Conservation (phyloP, 2,329 filamentous ascomycete genomes). For the Talaromyces sp. region DNA sequence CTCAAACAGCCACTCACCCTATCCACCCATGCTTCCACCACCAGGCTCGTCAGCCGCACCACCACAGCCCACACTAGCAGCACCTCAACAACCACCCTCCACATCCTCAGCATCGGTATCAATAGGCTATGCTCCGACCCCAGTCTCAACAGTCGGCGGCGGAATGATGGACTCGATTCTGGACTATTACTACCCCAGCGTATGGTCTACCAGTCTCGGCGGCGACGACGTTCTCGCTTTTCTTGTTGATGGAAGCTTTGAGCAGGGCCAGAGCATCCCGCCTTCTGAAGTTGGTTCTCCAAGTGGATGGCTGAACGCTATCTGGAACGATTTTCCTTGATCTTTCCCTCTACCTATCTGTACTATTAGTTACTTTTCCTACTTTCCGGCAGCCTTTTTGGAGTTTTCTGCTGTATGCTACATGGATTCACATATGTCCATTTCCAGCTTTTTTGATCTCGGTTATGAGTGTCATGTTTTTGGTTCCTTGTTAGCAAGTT, state of each 20-base stretch:
- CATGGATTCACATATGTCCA: not conserved
- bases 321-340: conserved; percentile 29
- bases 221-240: conserved; percentile 39
- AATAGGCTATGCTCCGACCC: conserved; percentile 1
- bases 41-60: conserved; percentile 22
- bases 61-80: conserved; percentile 29
- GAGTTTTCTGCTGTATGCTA: not conserved
- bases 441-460: not conserved
- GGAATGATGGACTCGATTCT: conserved; percentile 3
- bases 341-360: not conserved
- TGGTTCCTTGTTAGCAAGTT: not conserved
- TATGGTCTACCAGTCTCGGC: conserved; percentile 34
- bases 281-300: conserved; percentile 32
- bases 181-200: conserved; percentile 5
- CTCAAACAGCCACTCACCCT: conserved; percentile 17
- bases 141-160: conserved; percentile 1
- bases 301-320: conserved; percentile 34
- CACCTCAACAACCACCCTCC: conserved; percentile 17
- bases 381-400: not conserved
- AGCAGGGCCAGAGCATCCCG: conserved; percentile 26
- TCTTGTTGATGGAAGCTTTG: conserved; percentile 34
- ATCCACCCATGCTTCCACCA: conserved; percentile 35
- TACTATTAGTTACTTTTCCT: conserved; percentile 5
- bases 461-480: not conserved
- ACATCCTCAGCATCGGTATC: not conserved